Base-by-base conservation (phyloP, 164 flowering plant species). In the Nymphaea colorata region DNA sequence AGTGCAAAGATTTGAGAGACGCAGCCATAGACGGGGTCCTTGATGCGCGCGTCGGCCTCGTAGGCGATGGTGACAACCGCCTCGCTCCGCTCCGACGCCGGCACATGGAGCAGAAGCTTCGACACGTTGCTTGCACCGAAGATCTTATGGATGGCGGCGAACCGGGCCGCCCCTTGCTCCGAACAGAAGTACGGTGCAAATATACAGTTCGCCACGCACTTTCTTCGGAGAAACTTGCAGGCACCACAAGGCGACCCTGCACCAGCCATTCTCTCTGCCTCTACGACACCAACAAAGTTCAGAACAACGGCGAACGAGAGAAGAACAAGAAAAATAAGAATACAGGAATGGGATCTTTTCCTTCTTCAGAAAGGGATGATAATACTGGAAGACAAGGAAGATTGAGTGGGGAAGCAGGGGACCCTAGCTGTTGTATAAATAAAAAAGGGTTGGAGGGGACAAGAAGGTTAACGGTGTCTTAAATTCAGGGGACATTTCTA, bases 121-220 rank as follows among this genome's bases (percentile, higher is more conserved):
- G 96, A 87, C 10, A 90, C 97, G 70, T 95, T 95, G 67, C 99
- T 95, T 3, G 99, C 99, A 6, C 98, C 99, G 69, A 92, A 95
- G 44, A 95, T 96, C 77, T 93, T 95, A 69, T 95, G 99, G 16
- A 95, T 90, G 8, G 98, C 99, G 0, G 99, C 99, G 53, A 95
- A 95, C 11, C 92, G 74, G 0, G 96, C 85, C 3, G 98, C 86
- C 0, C 99, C 98, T 64, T 90, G 96, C 59, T 95, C 99, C 0
- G 93, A 85, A 79, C 90, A 87, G 67, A 95, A 95, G 61, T 92
- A 95, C 0, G 99, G 99, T 0, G 98, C 97, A 68, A 95, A 95
- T 4, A 95, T 72, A 68, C 99, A 95, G 44, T 88, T 93, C 3
- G 91, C 44, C 0, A 89, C 90, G 73, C 99, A 95, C 78, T 95